Evolutionary conservation across 352 stramenopile genomes (phyloP).

Genomic region (Phytopythium delawarense): DNA sequence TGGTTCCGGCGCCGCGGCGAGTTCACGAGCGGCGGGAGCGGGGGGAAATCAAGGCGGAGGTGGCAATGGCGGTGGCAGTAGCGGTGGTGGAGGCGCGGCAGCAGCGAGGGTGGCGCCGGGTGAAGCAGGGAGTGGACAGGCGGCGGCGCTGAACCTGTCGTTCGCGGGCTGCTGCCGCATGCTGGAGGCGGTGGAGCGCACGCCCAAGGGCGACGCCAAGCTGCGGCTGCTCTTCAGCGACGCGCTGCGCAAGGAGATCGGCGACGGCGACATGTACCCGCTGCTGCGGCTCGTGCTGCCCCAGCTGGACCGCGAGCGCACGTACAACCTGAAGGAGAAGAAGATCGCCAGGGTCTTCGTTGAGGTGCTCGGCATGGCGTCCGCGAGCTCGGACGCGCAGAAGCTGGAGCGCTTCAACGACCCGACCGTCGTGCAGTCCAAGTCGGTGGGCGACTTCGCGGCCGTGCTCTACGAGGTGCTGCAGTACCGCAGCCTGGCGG

Average conservation of each 20-base stretch:
- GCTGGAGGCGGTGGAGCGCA: conserved; percentile 65
- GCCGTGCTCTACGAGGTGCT: conserved; percentile 72
- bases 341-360: conserved; percentile 82
- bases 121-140: conserved; percentile 3
- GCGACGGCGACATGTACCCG: conserved; percentile 59
- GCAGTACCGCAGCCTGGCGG: conserved; percentile 49
- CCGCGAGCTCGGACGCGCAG: conserved; percentile 61
- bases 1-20: no score
- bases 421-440: conserved; percentile 74
- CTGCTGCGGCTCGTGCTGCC: conserved; percentile 71
- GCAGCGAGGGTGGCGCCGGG: not conserved
- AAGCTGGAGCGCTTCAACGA: conserved; percentile 83
- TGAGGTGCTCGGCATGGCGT: conserved; percentile 62
- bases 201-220: conserved; percentile 71
- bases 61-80: no score
- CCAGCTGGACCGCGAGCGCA: conserved; percentile 79
- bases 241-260: conserved; percentile 47
- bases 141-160: conserved; percentile 37
- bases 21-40: no score
- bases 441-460: conserved; percentile 79
- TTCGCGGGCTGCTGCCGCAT: conserved; percentile 74
- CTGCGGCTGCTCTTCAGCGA: conserved; percentile 73
- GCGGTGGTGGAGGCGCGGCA: no score
- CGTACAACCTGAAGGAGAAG: conserved; percentile 86
- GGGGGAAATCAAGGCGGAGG: no score